Evolutionary conservation across 306 rosid genomes (phyloP), one percentile per base, ranked within the genome.

Genomic region (Mimosa pudica): DNA sequence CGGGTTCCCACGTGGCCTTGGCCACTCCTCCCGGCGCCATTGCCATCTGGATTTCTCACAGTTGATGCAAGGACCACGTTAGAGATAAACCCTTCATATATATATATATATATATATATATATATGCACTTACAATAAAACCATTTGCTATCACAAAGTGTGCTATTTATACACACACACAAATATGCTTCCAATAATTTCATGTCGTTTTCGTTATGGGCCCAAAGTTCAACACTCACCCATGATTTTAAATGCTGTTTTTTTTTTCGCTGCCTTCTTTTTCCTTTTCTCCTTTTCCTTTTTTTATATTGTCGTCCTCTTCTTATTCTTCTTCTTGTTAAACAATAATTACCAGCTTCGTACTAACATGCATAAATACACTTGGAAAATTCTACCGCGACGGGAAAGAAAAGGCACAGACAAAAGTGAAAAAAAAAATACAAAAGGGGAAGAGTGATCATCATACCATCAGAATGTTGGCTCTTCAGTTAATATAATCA

Each of bases 1-100:
- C 93, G 30, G 17, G 68, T 52, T 81, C 79, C 93, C 98, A 84
- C 90, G 90, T 91, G 97, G 88, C 92, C 47, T 14, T 67, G 93
- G 85, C 83, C 92, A 76, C 52, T 88, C 86, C 48, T 88, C 86
- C 89, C 98, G 89, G 77, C 89, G 82, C 75, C 52, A 47, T 8
- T 68, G 84, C 91, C 85, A 87, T 86, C 82, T 89, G 87, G 91
- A 91, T 76, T 72, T 36, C 61, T 11, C 17, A 18, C 6, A 24
- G 69, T 24, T 20, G 65, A 60, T 20, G 17, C 17, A 82, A 82
- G 94, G 93, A 89, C 98, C 98, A 89, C 94, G 68, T 76, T 77
- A 41, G 75, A 72, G 80, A 41, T 68, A 76, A 65, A 72, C 65
- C 84, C 82, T 79, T 80, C 81, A 78, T 1, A 5, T 4, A 52